These are phyloP conservation scores for Lentinula guzmanii DNA, from an alignment of 768 basidiomycete species.

Conservation along the genomic window DNA sequence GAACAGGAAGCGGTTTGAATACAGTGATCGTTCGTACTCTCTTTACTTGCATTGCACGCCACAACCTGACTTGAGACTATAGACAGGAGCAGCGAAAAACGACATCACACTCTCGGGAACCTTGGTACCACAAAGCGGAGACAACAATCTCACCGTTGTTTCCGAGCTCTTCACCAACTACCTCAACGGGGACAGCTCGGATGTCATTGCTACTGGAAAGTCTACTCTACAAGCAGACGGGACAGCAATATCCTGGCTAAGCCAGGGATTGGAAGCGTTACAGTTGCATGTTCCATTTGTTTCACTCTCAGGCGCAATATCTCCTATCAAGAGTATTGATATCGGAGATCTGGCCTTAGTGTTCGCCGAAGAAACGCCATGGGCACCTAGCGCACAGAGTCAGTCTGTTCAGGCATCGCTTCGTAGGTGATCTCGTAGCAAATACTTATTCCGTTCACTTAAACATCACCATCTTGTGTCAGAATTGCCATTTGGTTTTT, in stretches of 20 bases:
- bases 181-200: constrained; percentile 55
- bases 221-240: constrained; percentile 56
- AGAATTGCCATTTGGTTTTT: constrained; percentile 73
- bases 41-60: background rate
- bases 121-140: constrained; percentile 45
- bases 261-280: constrained; percentile 50
- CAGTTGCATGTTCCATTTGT: constrained; percentile 59
- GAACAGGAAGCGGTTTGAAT: constrained; percentile 45
- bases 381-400: constrained; percentile 53
- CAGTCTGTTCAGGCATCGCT: constrained; percentile 54
- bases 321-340: constrained; percentile 58
- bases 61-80: constrained; percentile 25
- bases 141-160: constrained; percentile 39
- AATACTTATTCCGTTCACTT: background rate
- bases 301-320: constrained; percentile 38
- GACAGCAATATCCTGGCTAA: constrained; percentile 60
- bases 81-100: constrained; percentile 36
- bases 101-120: constrained; percentile 52
- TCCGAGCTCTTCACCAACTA: constrained; percentile 67
- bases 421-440: constrained; percentile 27
- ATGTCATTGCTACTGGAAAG: constrained; percentile 52
- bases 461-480: background rate
- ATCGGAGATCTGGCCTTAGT: constrained; percentile 54
- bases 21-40: constrained; percentile 42
- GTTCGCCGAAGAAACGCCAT: constrained; percentile 49